A percentile compares a stretch with the other conserved stretches of the same genome.
Evolutionary conservation across 2,329 filamentous ascomycete species (phyloP).

Genomic region (Phaeosphaeria sp.): DNA sequence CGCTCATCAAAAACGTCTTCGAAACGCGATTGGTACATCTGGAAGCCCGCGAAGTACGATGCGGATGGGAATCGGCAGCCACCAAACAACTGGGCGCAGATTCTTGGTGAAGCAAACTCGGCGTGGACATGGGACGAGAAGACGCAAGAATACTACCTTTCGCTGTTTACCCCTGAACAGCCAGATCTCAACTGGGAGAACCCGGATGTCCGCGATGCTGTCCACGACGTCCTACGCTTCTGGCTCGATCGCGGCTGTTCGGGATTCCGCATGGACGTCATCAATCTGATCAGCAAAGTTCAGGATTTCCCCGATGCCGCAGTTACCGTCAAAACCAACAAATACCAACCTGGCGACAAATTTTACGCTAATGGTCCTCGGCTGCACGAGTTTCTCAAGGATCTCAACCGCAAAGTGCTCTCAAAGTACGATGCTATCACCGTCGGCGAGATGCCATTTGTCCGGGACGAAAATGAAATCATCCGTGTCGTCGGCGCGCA

Average conservation of each 20-base stretch:
- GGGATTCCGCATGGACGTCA: slow-evolving; percentile 52
- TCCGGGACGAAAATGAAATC: slow-evolving; percentile 56
- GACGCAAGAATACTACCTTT: slow-evolving; percentile 77
- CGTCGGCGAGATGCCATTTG: slow-evolving; percentile 68
- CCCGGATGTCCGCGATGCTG: slow-evolving; percentile 67
- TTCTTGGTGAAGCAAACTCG: slow-evolving; percentile 62
- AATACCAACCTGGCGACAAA: slow-evolving; percentile 53
- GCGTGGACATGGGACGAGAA: slow-evolving; percentile 74
- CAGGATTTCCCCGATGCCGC: slow-evolving; percentile 39
- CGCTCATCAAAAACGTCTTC: slow-evolving; percentile 53
- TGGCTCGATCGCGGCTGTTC: slow-evolving; percentile 76
- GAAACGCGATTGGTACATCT: slow-evolving; percentile 64
- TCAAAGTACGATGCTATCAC: slow-evolving; percentile 68
- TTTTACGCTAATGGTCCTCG: slow-evolving; percentile 71
- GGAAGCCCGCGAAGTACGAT: slow-evolving; percentile 54
- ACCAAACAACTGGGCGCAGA: slow-evolving; percentile 74
- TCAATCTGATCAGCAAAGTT: slow-evolving; percentile 47
- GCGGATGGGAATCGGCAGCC: slow-evolving; percentile 68
- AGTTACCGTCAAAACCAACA: slow-evolving; percentile 37
- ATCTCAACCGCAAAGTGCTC: slow-evolving; percentile 67
- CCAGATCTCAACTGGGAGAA: slow-evolving; percentile 88
- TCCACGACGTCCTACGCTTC: slow-evolving; percentile 76
- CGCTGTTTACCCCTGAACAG: slow-evolving; percentile 76
- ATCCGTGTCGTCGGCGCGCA: slow-evolving; percentile 53
- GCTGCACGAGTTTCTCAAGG: slow-evolving; percentile 71